Percentiles rank a stretch among this genome's conserved stretches.
Evolutionary conservation across 768 basidiomycete species (phyloP).

Genomic region (Suillus tomentosus): DNA sequence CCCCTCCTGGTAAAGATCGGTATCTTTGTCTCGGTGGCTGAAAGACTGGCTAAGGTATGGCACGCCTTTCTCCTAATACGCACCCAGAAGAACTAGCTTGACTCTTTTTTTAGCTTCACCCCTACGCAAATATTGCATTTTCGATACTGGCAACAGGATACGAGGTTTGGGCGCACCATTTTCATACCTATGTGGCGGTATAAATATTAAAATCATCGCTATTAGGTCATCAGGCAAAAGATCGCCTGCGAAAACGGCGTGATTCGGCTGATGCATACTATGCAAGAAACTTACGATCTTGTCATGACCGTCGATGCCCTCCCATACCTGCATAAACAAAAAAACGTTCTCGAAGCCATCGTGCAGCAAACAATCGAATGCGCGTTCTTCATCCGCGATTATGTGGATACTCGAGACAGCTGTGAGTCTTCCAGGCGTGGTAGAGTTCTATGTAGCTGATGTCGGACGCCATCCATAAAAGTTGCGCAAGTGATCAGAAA

Average conservation of each 20-base stretch:
- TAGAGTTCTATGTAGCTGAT: not conserved
- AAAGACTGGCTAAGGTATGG: constrained; percentile 10
- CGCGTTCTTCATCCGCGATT: constrained; percentile 31
- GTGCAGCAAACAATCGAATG: constrained; percentile 29
- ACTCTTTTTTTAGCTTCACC: constrained; percentile 14
- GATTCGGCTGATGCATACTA: constrained; percentile 1
- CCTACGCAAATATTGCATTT: constrained; percentile 16
- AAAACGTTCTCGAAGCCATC: constrained; percentile 12
- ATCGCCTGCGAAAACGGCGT: not conserved
- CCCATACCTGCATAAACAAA: not conserved
- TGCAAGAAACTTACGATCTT: constrained; percentile 4
- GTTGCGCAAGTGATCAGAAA: constrained; percentile 5
- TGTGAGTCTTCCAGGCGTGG: constrained; percentile 16
- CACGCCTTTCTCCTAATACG: not conserved
- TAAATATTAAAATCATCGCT: not conserved
- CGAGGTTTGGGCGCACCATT: constrained; percentile 5
- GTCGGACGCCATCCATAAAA: not conserved
- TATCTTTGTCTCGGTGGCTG: constrained; percentile 10
- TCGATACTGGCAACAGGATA: constrained; percentile 7
- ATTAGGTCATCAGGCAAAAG: not conserved
- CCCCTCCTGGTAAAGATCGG: constrained; percentile 14
- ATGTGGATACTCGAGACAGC: constrained; percentile 25
- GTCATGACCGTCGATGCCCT: constrained; percentile 1
- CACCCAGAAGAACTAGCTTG: not conserved
- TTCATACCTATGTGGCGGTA: not conserved